Evolutionary conservation across 495 filamentous ascomycete species (phyloP), one percentile per base, ranked within the genome.

Genomic region (Durotheca rogersii): DNA sequence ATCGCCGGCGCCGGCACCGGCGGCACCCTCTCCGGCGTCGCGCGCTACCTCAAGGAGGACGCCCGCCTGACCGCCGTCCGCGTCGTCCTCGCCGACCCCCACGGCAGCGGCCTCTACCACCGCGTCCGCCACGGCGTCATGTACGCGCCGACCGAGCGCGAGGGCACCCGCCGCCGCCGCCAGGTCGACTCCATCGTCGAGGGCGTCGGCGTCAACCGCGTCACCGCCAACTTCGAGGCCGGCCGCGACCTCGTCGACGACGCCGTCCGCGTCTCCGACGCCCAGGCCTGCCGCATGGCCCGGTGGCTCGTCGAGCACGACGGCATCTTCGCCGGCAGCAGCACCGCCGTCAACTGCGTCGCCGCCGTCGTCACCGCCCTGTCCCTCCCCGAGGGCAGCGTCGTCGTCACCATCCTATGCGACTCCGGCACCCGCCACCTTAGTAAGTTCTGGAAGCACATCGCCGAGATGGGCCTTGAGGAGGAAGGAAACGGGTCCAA

Each of bases 161-260:
- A 99, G 70, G 93, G 93, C 0, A 96, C 93, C 10, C 75, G 93
- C 35, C 73, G 93, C 23, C 74, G 93, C 51, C 82, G 84, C 49
- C 93, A 99, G 72, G 88, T 99, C 30, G 93, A 99, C 72, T 90
- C 87, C 3, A 88, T 99, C 50, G 88, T 99, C 5, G 93, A 99
- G 67, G 93, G 93, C 0, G 90, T 99, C 59, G 93, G 93, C 0
- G 88, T 96, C 58, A 99, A 94, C 62, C 80, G 93, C 1, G 74
- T 96, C 9, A 97, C 93, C 11, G 82, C 81, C 33, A 99, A 96
- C 58, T 91, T 97, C 52, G 88, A 95, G 62, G 87, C 81, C 27
- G 94, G 91, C 0, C 78, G 88, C 53, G 80, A 86, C 48, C 61
- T 96, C 32, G 79, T 99, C 36, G 88, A 95, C 63, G 89, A 95